Evolutionary conservation across 1,284 basidiomycete species (phyloP).

Genomic region (Moniliophthora roreri): DNA sequence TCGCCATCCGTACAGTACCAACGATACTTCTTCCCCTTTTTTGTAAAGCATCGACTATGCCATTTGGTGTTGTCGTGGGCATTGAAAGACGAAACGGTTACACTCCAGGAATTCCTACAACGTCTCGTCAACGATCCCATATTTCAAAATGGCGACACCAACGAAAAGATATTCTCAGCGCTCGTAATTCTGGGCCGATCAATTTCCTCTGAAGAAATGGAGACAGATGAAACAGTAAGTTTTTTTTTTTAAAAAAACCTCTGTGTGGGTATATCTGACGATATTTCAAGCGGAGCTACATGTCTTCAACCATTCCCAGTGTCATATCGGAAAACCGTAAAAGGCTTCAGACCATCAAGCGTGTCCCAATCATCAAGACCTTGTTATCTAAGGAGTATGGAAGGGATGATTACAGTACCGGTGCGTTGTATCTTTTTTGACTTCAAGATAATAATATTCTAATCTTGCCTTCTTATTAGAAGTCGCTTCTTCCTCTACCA

Average conservation of each 20-base stretch:
- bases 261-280: not conserved
- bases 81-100: conserved; percentile 31
- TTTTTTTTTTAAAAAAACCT: not conserved
- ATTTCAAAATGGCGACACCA: conserved; percentile 23
- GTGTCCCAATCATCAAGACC: conserved; percentile 32
- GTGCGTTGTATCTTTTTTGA: no score
- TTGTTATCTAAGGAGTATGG: conserved; percentile 17
- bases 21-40: conserved; percentile 42
- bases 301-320: conserved; percentile 20
- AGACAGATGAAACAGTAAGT: not conserved
- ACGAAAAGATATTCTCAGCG: not conserved
- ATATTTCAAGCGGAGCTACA: not conserved
- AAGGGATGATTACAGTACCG: conserved; percentile 5
- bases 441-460: no score
- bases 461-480: no score
- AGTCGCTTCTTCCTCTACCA: no score
- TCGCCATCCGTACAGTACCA: conserved; percentile 43
- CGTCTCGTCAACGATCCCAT: conserved; percentile 33
- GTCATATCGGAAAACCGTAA: not conserved
- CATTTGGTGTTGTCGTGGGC: conserved; percentile 42
- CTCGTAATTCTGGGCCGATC: not conserved
- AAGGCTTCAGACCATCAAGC: conserved; percentile 22
- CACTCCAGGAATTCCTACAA: conserved; percentile 37
- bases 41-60: conserved; percentile 45
- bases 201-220: not conserved